A percentile compares a stretch with the other conserved stretches of the same genome.
Evolutionary conservation across 2,329 filamentous ascomycete species (phyloP).

Genomic region (Alternaria burnsii): DNA sequence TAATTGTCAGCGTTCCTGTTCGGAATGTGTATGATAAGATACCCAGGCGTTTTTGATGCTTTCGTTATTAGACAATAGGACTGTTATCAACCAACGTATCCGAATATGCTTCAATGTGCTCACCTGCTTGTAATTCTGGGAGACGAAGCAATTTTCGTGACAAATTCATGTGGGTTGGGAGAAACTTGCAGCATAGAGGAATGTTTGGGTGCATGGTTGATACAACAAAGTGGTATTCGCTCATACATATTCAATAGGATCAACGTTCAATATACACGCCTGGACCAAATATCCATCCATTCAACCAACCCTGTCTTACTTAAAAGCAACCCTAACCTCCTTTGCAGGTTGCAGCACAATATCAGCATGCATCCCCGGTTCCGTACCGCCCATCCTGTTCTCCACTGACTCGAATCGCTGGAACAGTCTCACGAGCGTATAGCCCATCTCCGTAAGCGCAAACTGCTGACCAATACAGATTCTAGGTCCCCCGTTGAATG

Average conservation of each 20-base stretch:
- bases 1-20: not conserved
- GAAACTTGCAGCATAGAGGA: not conserved
- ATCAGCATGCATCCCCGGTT: slow-evolving; percentile 55
- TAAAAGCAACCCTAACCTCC: slow-evolving; percentile 52
- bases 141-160: not conserved
- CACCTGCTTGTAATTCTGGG: not conserved
- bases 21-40: slow-evolving; percentile 18
- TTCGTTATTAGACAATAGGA: not conserved
- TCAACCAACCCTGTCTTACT: not conserved
- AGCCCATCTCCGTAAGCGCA: slow-evolving; percentile 60
- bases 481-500: slow-evolving; percentile 59
- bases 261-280: no score
- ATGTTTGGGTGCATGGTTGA: not conserved
- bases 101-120: not conserved
- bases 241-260: not conserved
- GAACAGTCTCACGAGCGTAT: slow-evolving; percentile 57
- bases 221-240: not conserved
- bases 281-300: not conserved
- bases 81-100: not conserved
- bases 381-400: slow-evolving; percentile 47
- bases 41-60: slow-evolving; percentile 10
- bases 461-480: slow-evolving; percentile 64
- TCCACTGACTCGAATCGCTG: slow-evolving; percentile 56
- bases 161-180: not conserved
- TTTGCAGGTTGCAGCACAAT: slow-evolving; percentile 59